phyloP scores from a whole-genome alignment of 805 yeast species.

The Candida patagonica region DNA sequence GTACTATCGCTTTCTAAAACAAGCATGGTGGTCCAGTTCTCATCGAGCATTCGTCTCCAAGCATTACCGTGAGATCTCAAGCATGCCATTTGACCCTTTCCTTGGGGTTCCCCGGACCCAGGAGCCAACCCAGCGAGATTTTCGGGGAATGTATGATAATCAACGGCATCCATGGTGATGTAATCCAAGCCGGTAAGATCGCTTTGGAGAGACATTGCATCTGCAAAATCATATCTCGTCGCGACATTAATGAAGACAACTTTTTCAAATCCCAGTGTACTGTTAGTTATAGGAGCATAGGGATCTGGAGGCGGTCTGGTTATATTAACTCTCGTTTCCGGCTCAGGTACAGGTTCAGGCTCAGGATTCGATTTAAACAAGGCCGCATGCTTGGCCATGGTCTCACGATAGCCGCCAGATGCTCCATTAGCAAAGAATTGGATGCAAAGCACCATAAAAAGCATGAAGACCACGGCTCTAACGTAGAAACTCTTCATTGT shows the following conservation, averaged over 20 bases:
- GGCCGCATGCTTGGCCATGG: too few relatives aligned
- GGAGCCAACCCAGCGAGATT: constrained; percentile 4
- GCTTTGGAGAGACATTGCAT: constrained; percentile 13
- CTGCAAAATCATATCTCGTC: constrained; percentile 9
- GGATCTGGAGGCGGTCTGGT: neutral
- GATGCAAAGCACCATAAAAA: too few relatives aligned
- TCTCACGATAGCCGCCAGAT: too few relatives aligned
- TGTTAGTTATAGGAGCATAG: constrained; percentile 8
- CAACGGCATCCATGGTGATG: constrained; percentile 2
- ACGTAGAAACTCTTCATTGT: too few relatives aligned
- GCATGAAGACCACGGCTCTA: too few relatives aligned
- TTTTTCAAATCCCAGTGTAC: constrained; percentile 12
- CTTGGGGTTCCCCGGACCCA: neutral
- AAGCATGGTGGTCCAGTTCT: constrained; percentile 8
- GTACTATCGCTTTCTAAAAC: constrained; percentile 13
- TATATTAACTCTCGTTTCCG: neutral
- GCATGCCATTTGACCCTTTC: constrained; percentile 6
- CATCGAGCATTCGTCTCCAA: constrained; percentile 10
- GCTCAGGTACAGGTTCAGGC: neutral
- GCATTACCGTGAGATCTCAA: constrained; percentile 11
- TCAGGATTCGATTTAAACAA: neutral
- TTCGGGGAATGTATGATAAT: neutral
- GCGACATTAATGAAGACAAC: constrained; percentile 10
- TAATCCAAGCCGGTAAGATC: constrained; percentile 6
- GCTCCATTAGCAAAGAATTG: too few relatives aligned